Evolutionary conservation across 2,329 filamentous ascomycete species (phyloP), one percentile per base, ranked within the genome.

Genomic region (Aureobasidium sp.): DNA sequence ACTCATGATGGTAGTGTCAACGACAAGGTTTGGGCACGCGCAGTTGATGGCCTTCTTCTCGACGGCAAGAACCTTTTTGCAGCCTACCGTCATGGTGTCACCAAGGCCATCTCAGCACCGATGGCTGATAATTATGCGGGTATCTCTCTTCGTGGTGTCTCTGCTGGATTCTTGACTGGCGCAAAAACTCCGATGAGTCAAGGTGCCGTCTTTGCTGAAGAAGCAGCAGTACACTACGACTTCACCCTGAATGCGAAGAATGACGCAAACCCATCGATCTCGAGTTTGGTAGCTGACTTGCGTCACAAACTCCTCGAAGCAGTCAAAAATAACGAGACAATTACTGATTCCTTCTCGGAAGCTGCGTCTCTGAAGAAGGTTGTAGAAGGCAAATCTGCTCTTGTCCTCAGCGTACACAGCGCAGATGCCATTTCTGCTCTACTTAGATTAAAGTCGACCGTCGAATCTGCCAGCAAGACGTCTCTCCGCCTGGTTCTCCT

Each of bases 351-450:
- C 67, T 78, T 78, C 0, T 62, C 59, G 2, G 81, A 84, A 67
- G 71, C 72, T 1, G 74, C 76, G 3, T 85, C 79, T 67, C 76
- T 85, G 25, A 77, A 74, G 63, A 77, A 77, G 66, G 85, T 87
- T 0, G 74, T 87, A 2, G 68, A 74, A 2, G 85, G 83, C 27
- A 72, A 79, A 3, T 67, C 81, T 1, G 78, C 84, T 0, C 76
- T 89, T 1, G 83, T 81, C 4, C 68, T 88, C 10, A 83, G 79
- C 0, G 81, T 81, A 11, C 82, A 88, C 67, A 85, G 81, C 63
- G 86, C 85, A 8, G 86, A 88, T 66, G 78, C 78, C 25, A 87
- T 88, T 63, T 81, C 83, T 2, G 73, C 83, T 0, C 70, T 84
- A 1, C 75, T 89, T n/a, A 75, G 76, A 30, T 73, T 88, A 64